These are phyloP conservation scores for Psilocybe sp. DNA, from an alignment of 768 basidiomycete species.

Conservation along the genomic window DNA sequence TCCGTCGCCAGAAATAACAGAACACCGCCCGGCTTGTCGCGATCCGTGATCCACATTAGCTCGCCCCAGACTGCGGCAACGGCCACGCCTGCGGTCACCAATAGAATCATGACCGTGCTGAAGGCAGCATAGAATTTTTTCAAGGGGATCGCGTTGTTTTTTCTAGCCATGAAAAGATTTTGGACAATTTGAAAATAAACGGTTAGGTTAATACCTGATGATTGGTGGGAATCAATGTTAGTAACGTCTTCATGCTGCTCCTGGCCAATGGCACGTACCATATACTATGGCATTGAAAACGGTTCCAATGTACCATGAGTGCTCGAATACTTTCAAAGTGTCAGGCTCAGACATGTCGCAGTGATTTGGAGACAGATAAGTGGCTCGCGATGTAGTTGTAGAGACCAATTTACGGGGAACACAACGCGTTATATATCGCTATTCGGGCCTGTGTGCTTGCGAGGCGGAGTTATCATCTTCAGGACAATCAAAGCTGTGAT, in stretches of 20 bases:
- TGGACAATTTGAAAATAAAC: conserved; percentile 20
- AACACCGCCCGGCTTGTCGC: conserved; percentile 21
- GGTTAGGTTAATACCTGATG: conserved; percentile 21
- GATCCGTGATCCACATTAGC: conserved; percentile 26
- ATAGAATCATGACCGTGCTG: conserved; percentile 20
- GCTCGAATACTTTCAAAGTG: conserved; percentile 16
- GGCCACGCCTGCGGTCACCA: conserved; percentile 21
- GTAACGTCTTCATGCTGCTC: no score
- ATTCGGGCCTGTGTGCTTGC: no score
- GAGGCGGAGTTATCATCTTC: no score
- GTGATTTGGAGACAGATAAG: no score
- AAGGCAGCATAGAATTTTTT: conserved; percentile 19
- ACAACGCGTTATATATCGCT: no score
- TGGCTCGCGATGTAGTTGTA: no score
- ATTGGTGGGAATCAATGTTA: no score
- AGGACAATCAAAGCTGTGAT: no score
- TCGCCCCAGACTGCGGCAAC: conserved; percentile 26
- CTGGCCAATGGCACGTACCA: conserved; percentile 19
- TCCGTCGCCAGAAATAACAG: conserved; percentile 16
- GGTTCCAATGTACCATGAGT: conserved; percentile 24
- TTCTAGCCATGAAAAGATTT: conserved; percentile 10
- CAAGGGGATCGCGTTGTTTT: conserved; percentile 9
- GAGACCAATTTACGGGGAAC: no score
- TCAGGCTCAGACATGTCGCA: no score
- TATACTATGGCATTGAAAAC: conserved; percentile 25